These are phyloP conservation scores for Calonectria pteridis DNA, from an alignment of 2,329 filamentous ascomycete species.

Conservation along the genomic window DNA sequence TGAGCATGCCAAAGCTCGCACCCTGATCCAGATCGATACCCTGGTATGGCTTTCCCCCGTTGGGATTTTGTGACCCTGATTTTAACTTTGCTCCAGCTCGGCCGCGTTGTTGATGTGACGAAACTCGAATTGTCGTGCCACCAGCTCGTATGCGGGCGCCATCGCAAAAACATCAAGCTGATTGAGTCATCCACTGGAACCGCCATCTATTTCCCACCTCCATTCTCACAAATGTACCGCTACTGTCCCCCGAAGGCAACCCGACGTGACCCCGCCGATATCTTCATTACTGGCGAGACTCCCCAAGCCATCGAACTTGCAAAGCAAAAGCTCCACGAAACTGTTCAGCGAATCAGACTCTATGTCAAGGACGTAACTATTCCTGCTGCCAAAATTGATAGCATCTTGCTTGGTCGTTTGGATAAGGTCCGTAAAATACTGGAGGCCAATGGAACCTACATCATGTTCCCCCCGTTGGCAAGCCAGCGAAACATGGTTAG, in stretches of 20 bases:
- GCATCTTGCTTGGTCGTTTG: constrained; percentile 87
- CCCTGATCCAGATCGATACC: constrained; percentile 97
- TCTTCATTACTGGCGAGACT: constrained; percentile 94
- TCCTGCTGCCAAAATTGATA: constrained; percentile 93
- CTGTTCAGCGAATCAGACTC: constrained; percentile 83
- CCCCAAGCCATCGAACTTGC: constrained; percentile 87
- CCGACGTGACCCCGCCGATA: constrained; percentile 86
- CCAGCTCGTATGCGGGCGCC: constrained; percentile 91
- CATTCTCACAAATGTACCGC: constrained; percentile 91
- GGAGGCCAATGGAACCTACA: constrained; percentile 94
- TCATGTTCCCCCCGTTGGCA: constrained; percentile 90
- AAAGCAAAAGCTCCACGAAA: constrained; percentile 90
- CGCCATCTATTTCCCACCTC: constrained; percentile 97
- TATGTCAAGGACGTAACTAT: constrained; percentile 94
- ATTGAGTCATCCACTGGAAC: constrained; percentile 97
- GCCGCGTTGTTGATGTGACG: constrained; percentile 80
- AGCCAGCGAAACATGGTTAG: constrained; percentile 87
- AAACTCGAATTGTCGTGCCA: constrained; percentile 90
- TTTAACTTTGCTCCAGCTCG: constrained; percentile 64
- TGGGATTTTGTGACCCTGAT: background rate
- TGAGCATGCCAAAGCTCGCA: constrained; percentile 95
- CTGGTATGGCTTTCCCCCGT: constrained; percentile 67
- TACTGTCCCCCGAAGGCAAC: constrained; percentile 88
- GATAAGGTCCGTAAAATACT: constrained; percentile 99
- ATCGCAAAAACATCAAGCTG: constrained; percentile 96